A percentile compares a stretch with the other conserved stretches of the same genome.
Evolutionary conservation across 805 yeast genomes (phyloP).

Genomic region (Sugiyamaella americana): DNA sequence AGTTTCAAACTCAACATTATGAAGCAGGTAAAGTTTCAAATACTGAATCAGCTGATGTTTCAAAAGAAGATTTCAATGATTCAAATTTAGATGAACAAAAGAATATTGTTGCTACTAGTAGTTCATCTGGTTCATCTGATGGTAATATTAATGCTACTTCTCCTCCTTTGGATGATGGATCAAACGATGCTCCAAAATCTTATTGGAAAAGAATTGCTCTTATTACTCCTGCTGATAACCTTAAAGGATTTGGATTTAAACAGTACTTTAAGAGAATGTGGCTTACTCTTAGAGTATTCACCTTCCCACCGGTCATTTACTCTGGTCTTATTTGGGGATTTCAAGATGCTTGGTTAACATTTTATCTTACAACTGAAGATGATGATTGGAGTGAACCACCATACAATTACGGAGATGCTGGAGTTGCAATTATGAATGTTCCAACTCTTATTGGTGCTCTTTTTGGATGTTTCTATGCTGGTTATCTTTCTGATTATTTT

Average conservation of each 20-base stretch:
- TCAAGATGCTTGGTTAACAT: constrained; percentile 70
- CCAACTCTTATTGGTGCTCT: constrained; percentile 55
- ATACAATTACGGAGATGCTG: constrained; percentile 56
- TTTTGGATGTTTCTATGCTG: constrained; percentile 44
- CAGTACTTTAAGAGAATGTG: constrained; percentile 55
- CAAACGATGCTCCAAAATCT: constrained; percentile 26
- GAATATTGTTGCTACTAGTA: not conserved
- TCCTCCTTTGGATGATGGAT: not conserved
- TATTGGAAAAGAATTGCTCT: constrained; percentile 38
- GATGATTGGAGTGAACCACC: constrained; percentile 60
- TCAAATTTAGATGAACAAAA: not conserved
- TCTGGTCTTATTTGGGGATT: constrained; percentile 70
- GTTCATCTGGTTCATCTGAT: not conserved
- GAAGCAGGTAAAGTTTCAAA: constrained; percentile 26
- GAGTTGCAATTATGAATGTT: constrained; percentile 70
- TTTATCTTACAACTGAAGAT: constrained; percentile 69
- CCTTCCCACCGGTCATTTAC: constrained; percentile 51
- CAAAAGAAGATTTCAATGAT: not conserved
- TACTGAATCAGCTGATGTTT: not conserved
- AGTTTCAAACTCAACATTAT: constrained; percentile 15
- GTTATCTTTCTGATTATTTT: constrained; percentile 48
- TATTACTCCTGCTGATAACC: constrained; percentile 43
- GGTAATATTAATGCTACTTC: not conserved
- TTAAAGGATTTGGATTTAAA: constrained; percentile 58
- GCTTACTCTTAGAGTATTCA: constrained; percentile 34